Percentiles rank a stretch among this genome's conserved stretches.
phyloP scores from a whole-genome alignment of 805 yeast genomes.

The Candida pini region DNA sequence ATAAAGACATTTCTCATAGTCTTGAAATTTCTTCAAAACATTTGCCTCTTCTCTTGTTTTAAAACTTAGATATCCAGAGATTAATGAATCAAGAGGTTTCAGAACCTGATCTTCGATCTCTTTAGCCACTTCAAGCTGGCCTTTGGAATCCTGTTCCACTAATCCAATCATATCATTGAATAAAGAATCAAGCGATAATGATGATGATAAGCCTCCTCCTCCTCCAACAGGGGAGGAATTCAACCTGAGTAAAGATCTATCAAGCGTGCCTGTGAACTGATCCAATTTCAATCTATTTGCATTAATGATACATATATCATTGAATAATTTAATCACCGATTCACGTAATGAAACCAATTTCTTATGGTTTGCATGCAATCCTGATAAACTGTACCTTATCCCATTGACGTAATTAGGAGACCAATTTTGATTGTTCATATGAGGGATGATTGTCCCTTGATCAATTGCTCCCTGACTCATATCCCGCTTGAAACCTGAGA shows the following conservation, averaged over 20 bases:
- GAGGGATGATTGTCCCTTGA: slow-evolving; percentile 2
- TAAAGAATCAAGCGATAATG: slow-evolving; percentile 1
- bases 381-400: slow-evolving; percentile 4
- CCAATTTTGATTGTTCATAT: slow-evolving; percentile 12
- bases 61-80: slow-evolving; percentile 6
- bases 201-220: too few relatives aligned
- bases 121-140: not conserved
- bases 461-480: too few relatives aligned
- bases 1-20: slow-evolving; percentile 2
- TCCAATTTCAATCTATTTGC: slow-evolving; percentile 1
- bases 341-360: slow-evolving; percentile 5
- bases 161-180: slow-evolving; percentile 1
- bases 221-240: not conserved
- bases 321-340: slow-evolving; percentile 2
- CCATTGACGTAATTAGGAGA: slow-evolving; percentile 11
- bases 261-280: slow-evolving; percentile 2
- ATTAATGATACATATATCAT: slow-evolving; percentile 1
- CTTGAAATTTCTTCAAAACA: slow-evolving; percentile 1
- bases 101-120: slow-evolving; percentile 4
- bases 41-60: slow-evolving; percentile 2
- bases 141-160: slow-evolving; percentile 1
- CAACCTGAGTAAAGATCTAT: slow-evolving; percentile 1
- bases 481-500: too few relatives aligned
- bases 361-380: slow-evolving; percentile 4
- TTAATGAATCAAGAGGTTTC: slow-evolving; percentile 6